phyloP scores from a whole-genome alignment of 2,329 filamentous ascomycete species.

The Ascochyta fabae region DNA sequence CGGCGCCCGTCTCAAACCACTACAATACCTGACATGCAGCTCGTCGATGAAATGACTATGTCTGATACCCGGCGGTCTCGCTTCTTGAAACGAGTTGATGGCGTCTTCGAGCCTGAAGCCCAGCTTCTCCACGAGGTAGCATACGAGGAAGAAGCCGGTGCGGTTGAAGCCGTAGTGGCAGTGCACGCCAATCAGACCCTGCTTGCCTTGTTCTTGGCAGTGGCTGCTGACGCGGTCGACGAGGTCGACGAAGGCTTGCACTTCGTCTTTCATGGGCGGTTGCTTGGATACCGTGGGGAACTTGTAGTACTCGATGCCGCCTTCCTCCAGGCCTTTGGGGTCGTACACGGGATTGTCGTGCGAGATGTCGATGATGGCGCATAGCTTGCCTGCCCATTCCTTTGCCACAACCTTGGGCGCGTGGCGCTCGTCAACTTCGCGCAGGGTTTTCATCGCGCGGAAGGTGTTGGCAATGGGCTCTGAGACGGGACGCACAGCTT shows the following conservation, averaged over 20 bases:
- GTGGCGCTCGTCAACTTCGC: slow-evolving; percentile 85
- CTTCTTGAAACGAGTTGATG: slow-evolving; percentile 75
- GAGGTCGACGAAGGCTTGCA: slow-evolving; percentile 64
- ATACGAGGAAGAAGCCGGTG: slow-evolving; percentile 88
- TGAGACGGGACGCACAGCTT: slow-evolving; percentile 78
- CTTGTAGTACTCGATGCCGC: slow-evolving; percentile 68
- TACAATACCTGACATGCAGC: slow-evolving; percentile 77
- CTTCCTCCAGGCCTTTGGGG: slow-evolving; percentile 59
- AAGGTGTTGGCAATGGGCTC: slow-evolving; percentile 79
- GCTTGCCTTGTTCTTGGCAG: slow-evolving; percentile 39
- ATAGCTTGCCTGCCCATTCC: slow-evolving; percentile 70
- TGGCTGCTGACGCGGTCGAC: slow-evolving; percentile 56
- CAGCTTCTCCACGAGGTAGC: slow-evolving; percentile 85
- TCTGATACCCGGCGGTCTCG: slow-evolving; percentile 81
- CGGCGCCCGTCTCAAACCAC: slow-evolving; percentile 52
- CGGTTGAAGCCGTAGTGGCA: slow-evolving; percentile 97
- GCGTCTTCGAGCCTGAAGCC: slow-evolving; percentile 76
- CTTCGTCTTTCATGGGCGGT: slow-evolving; percentile 71
- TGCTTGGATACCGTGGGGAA: slow-evolving; percentile 92
- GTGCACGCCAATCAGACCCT: slow-evolving; percentile 74
- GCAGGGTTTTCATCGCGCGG: slow-evolving; percentile 88
- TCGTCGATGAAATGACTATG: slow-evolving; percentile 89
- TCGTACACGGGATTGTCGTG: slow-evolving; percentile 92
- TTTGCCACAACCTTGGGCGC: slow-evolving; percentile 75
- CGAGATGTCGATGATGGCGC: slow-evolving; percentile 86